Percentiles rank a stretch among this genome's conserved stretches.
Conservation (phyloP, 164 flowering plant species). For the Santalum album region DNA sequence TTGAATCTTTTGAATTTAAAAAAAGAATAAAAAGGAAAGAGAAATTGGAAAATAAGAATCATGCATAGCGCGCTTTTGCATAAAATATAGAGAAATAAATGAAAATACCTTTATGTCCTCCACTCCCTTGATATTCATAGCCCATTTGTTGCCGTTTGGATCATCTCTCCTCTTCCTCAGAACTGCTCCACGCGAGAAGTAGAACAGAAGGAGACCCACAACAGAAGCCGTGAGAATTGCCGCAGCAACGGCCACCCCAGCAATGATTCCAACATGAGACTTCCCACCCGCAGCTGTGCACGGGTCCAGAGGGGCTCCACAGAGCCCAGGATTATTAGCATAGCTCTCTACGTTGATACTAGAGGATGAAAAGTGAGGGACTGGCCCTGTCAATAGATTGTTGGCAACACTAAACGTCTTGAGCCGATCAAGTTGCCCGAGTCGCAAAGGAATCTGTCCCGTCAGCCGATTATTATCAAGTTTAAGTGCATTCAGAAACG, state of each 20-base stretch:
- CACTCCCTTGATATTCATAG: constrained; percentile 53
- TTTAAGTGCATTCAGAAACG: not conserved
- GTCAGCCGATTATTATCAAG: not conserved
- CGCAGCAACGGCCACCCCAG: constrained; percentile 51
- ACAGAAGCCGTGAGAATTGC: constrained; percentile 26
- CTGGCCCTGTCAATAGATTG: not conserved
- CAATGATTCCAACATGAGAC: constrained; percentile 26
- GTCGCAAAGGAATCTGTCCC: not conserved
- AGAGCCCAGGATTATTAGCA: not conserved
- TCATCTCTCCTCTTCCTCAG: constrained; percentile 57
- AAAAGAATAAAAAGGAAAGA: not conserved
- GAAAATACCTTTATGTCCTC: constrained; percentile 57
- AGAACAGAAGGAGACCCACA: constrained; percentile 26
- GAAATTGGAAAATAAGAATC: not conserved
- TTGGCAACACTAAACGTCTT: not conserved
- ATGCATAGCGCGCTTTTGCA: not conserved
- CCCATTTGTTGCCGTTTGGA: constrained; percentile 82
- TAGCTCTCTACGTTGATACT: not conserved
- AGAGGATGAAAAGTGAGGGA: not conserved
- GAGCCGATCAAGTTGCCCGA: not conserved
- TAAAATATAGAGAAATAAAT: not conserved
- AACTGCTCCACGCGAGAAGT: constrained; percentile 24
- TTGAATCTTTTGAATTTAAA: no score
- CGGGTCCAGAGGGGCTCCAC: constrained; percentile 6
- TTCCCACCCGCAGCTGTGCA: constrained; percentile 25